Evolutionary conservation across 2,329 filamentous ascomycete genomes (phyloP), one percentile per base, ranked within the genome.

Genomic region (Cladosporium sp.): DNA sequence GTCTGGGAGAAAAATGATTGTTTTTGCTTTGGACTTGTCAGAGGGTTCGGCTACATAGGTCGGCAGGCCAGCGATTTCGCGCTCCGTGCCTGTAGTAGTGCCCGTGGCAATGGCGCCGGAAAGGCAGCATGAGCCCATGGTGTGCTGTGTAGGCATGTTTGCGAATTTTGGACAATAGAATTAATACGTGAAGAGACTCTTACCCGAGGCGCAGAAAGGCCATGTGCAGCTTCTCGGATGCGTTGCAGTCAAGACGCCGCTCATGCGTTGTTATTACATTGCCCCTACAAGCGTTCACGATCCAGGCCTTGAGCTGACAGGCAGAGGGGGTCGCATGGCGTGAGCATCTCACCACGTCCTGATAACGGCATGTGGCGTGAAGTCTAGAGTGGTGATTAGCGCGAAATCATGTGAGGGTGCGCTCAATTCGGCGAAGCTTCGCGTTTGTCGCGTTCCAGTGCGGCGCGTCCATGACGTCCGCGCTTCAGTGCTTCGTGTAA

Each of bases 1-100:
- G 58, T 76, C 73, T 43, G 65, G 61, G 45, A 79, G 65, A 56
- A 79, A 72, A 48, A 79, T 67, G 40, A 77, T 67, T 3, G 69
- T 68, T 57, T 74, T 74, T 34, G 70, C 66, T 43, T 67, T 73
- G n/a, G 66, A 68, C 18, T 65, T 68, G 49, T 66, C 59, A 48
- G 68, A 64, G n/a, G 72, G 69, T 56, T 73, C 73, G 9, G 73
- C 65, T 14, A 75, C 61, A 60, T 75, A 75, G n/a, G 70, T 72
- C 9, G 64, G 55, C 10, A 75, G 59, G 11, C 68, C 67, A 32
- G 61, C 69, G 49, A 75, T 69, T n/a, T 60, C 65, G 45, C 70
- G 62, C 14, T 66, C 61, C 33, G 59, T 59, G 10, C 71, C 70
- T 14, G 60, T 59, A 14, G 70, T 69, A 13, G 53, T 66, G 31